Evolutionary conservation across 2,329 filamentous ascomycete genomes (phyloP).

Genomic region (Verruconis gallopava): DNA sequence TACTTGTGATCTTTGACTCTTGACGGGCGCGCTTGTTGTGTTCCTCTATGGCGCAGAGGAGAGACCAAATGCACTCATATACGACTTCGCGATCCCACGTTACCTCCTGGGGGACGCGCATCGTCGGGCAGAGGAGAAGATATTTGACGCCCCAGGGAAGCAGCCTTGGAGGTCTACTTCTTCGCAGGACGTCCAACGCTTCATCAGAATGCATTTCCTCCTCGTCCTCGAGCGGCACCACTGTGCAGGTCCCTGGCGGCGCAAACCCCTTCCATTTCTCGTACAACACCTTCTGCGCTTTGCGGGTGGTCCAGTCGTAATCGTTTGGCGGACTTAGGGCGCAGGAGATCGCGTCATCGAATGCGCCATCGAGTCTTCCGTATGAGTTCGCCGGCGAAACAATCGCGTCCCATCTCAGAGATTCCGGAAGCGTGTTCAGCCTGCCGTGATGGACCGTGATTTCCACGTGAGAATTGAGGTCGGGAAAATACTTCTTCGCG

Average conservation of each 20-base stretch:
- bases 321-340: slow-evolving; percentile 33
- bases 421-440: slow-evolving; percentile 26
- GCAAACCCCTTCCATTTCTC: slow-evolving; percentile 36
- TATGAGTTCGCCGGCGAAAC: slow-evolving; percentile 45
- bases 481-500: slow-evolving; percentile 14
- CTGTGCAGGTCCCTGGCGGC: slow-evolving; percentile 37
- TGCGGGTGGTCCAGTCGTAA: slow-evolving; percentile 36
- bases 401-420: slow-evolving; percentile 33
- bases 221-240: slow-evolving; percentile 20
- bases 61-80: slow-evolving; percentile 41
- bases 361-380: slow-evolving; percentile 40
- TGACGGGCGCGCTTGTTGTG: slow-evolving; percentile 27
- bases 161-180: neutral
- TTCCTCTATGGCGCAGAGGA: slow-evolving; percentile 36
- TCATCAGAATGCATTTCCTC: neutral
- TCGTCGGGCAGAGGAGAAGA: slow-evolving; percentile 41
- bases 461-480: slow-evolving; percentile 20
- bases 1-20: slow-evolving; percentile 23
- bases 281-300: slow-evolving; percentile 34
- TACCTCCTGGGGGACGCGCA: slow-evolving; percentile 33
- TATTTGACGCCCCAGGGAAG: slow-evolving; percentile 30
- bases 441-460: slow-evolving; percentile 28
- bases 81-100: slow-evolving; percentile 40
- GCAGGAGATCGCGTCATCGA: slow-evolving; percentile 41
- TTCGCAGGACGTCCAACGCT: neutral